Base-by-base conservation (phyloP, 192 early-diverging fungal genomes). In the Obelidium mucronatum region DNA sequence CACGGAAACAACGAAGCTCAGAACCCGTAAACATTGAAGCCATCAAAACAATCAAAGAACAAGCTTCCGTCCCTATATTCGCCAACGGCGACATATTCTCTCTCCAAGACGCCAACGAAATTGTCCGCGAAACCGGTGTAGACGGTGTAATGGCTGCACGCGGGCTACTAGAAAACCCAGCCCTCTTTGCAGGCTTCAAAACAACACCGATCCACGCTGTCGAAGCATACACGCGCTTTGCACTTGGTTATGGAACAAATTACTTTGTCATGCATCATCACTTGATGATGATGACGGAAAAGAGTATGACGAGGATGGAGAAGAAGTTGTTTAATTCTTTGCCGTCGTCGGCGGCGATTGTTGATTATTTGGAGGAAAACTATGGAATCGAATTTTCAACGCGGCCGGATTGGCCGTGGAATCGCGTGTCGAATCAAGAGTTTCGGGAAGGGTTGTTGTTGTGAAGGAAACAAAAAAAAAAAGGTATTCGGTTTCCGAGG, bases 211-310 rank as follows among this genome's bases (percentile, higher is more conserved):
- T 93, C 75, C 90, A 91, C 37, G 92, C 91, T 55, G 87, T 97
- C 5, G 91, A 94, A 78, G 73, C 79, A 56, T 86, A 74, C 67
- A 72, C 78, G 0, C 53, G 74, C 19, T 56, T 81, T 22, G 42
- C 59, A 5, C 40, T 79, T 22, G 77, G 70, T 67, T 61, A 62
- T 52, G 53, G 97, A 34, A 92, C 94, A 24, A 92, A 92, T 34
- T 85, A 86, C 1, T 92, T 92, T 75, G 95, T 99, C 33, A 87
- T 95, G 39, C 96, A 97, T 70, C 97, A 99, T 74, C 97, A 99
- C 77, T 67, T 99, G 33, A 96, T 96, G 94, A 98, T 87, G 81
- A 97, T 97, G 95, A 85, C 95, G 66, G 96, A 97, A 67, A 85
- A 86, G 52, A 58, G 85, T 31, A 95, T 98, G 95, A 58, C 40